A percentile compares a stretch with the other conserved stretches of the same genome.
phyloP scores from a whole-genome alignment of 2,329 filamentous ascomycete species.

The Penicillium sp. region DNA sequence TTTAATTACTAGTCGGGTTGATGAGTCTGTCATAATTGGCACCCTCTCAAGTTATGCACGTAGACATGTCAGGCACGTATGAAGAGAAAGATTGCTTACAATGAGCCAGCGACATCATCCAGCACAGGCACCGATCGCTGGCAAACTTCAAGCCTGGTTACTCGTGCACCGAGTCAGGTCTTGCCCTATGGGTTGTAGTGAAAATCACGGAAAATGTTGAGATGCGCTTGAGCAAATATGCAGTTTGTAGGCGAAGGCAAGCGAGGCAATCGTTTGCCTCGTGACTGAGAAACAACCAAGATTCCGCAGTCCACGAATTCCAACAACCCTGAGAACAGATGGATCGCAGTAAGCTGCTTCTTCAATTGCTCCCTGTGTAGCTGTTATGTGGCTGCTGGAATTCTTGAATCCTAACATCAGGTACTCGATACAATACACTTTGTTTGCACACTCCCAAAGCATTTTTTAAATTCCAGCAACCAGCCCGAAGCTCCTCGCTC shows the following conservation, averaged over 20 bases:
- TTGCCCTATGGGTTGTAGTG: not conserved
- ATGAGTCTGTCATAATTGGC: not conserved
- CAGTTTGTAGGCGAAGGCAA: not conserved
- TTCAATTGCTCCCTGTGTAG: not conserved
- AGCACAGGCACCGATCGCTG: not conserved
- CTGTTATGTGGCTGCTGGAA: not conserved
- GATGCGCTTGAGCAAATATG: not conserved
- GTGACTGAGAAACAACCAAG: too few species aligned
- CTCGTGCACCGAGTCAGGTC: not conserved
- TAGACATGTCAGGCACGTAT: not conserved
- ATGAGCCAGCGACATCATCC: not conserved
- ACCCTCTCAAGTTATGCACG: not conserved
- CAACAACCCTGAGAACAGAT: not conserved
- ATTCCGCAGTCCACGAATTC: not conserved
- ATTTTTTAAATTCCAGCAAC: not conserved
- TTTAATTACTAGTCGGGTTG: too few species aligned
- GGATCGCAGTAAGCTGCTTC: not conserved
- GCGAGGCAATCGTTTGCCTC: not conserved
- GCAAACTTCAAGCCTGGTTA: not conserved
- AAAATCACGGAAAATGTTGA: not conserved
- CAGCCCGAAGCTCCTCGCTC: not conserved
- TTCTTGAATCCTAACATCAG: not conserved
- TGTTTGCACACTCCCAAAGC: not conserved
- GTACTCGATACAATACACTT: not conserved
- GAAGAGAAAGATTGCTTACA: not conserved